Percentiles rank a stretch among this genome's conserved stretches.
Evolutionary conservation across 805 yeast species (phyloP).

Genomic region (Scheffersomyces spartinae): DNA sequence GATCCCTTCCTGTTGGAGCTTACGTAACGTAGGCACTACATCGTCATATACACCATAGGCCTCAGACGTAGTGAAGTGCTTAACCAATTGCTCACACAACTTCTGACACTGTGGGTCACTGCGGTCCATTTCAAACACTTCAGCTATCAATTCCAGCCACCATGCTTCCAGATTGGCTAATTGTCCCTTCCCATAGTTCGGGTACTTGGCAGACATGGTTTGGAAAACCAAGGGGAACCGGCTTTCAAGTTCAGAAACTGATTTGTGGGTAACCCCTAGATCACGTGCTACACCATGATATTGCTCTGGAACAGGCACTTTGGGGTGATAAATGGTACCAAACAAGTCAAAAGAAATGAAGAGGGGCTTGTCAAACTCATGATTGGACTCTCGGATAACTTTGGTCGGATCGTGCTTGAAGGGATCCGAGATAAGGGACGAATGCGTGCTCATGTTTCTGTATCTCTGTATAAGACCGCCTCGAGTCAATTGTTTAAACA

Average conservation of each 20-base stretch:
- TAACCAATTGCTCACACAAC: conserved; percentile 35
- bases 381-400: conserved; percentile 14
- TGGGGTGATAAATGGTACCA: conserved; percentile 53
- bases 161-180: conserved; percentile 27
- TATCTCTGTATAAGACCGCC: not conserved
- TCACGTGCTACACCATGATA: conserved; percentile 38
- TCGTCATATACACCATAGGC: conserved; percentile 48
- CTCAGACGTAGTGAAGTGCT: conserved; percentile 35
- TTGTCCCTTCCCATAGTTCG: conserved; percentile 49
- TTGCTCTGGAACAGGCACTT: conserved; percentile 39
- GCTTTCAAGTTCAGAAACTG: conserved; percentile 11
- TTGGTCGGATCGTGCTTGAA: conserved; percentile 12
- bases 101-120: conserved; percentile 13
- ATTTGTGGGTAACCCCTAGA: conserved; percentile 26
- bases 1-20: conserved; percentile 17
- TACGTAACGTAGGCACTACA: conserved; percentile 33
- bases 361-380: conserved; percentile 28
- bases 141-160: conserved; percentile 46
- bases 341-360: conserved; percentile 58
- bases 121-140: conserved; percentile 27
- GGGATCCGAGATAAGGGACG: conserved; percentile 12
- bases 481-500: not conserved
- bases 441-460: too few relatives aligned
- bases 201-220: conserved; percentile 27
- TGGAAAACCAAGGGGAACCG: conserved; percentile 23